Evolutionary conservation across 2,329 filamentous ascomycete genomes (phyloP).

Genomic region (Ophiostoma piceae): DNA sequence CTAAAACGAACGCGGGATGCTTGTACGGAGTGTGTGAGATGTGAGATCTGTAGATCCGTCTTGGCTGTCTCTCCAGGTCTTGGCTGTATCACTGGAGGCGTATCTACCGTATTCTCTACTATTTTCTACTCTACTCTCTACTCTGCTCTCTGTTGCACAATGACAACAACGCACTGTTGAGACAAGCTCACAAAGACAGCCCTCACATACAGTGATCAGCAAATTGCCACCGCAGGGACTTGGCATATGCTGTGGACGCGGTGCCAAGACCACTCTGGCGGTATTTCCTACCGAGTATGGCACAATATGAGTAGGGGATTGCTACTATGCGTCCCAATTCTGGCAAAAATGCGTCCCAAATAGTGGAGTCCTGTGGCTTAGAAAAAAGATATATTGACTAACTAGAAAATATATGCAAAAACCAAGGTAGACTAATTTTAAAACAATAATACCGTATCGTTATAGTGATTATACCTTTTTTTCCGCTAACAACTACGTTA

Average conservation of each 20-base stretch:
- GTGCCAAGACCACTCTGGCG: conserved; percentile 17
- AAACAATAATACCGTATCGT: too few species aligned
- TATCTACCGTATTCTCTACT: too few species aligned
- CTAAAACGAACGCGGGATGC: neutral
- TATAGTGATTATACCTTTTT: too few species aligned
- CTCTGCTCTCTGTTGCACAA: neutral
- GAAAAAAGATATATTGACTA: too few species aligned
- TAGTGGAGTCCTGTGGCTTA: too few species aligned
- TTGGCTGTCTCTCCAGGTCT: conserved; percentile 8
- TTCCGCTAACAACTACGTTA: too few species aligned
- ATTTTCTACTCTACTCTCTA: neutral
- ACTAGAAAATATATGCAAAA: too few species aligned
- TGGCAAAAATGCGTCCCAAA: too few species aligned
- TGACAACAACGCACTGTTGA: neutral
- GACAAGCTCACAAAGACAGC: neutral
- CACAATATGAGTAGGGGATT: too few species aligned
- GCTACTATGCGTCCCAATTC: too few species aligned
- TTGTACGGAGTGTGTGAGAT: conserved; percentile 5
- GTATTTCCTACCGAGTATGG: neutral
- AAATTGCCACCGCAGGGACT: conserved; percentile 17
- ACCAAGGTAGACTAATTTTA: too few species aligned
- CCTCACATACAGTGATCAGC: neutral
- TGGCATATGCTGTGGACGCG: conserved; percentile 20
- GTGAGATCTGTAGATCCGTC: conserved; percentile 7
- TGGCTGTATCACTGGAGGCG: neutral